A percentile compares a stretch with the other conserved stretches of the same genome.
These are phyloP conservation scores for Cyclotella sp. DNA, from an alignment of 108 stramenopile species.

Conservation along the genomic window DNA sequence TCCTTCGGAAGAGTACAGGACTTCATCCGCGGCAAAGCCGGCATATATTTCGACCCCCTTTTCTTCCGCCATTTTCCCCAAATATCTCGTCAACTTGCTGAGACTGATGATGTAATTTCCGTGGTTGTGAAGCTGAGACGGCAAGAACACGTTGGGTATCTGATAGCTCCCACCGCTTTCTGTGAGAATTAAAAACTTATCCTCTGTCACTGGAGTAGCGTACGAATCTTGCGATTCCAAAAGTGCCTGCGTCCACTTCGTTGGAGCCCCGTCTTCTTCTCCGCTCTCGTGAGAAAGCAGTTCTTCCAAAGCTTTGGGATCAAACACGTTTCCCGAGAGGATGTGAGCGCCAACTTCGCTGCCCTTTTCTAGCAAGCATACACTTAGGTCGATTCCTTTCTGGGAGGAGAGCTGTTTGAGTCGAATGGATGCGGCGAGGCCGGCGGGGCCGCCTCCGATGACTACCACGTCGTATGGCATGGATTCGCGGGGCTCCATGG, in stretches of 20 bases:
- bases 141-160: conserved; percentile 84
- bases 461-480: conserved; percentile 93
- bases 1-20: conserved; percentile 72
- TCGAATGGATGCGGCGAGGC: conserved; percentile 94
- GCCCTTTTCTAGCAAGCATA: conserved; percentile 98
- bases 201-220: conserved; percentile 89
- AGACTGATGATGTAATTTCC: conserved; percentile 97
- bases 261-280: conserved; percentile 39
- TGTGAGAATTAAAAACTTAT: conserved; percentile 86
- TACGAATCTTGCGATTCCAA: conserved; percentile 61
- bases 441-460: conserved; percentile 93
- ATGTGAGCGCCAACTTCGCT: conserved; percentile 98
- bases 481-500: conserved; percentile 60
- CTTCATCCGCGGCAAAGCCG: conserved; percentile 96
- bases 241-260: conserved; percentile 71
- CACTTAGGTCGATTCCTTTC: conserved; percentile 87
- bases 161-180: conserved; percentile 61
- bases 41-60: conserved; percentile 98
- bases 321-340: conserved; percentile 98
- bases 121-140: conserved; percentile 93
- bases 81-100: conserved; percentile 91
- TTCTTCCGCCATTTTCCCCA: conserved; percentile 95
- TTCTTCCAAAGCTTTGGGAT: conserved; percentile 96
- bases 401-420: conserved; percentile 95
- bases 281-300: conserved; percentile 86